Percentiles rank a stretch among this genome's conserved stretches.
These are phyloP conservation scores for Crithidia expoeki DNA, from an alignment of 208 protist genomes.

Conservation along the genomic window DNA sequence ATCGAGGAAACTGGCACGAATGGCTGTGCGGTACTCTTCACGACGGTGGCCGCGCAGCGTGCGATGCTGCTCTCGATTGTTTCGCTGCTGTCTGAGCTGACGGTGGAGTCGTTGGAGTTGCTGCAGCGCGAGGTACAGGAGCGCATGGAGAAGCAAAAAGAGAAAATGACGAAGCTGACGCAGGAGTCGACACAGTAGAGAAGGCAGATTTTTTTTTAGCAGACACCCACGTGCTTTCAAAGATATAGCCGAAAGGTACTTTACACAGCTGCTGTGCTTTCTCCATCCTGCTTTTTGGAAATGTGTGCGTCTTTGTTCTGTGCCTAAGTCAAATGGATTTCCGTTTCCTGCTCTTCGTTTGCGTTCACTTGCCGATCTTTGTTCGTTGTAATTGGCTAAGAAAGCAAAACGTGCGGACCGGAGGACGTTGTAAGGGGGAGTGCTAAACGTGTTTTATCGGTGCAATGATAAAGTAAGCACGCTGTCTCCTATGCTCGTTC, in stretches of 20 bases:
- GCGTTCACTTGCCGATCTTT: too few relatives aligned
- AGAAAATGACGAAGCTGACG: constrained; percentile 27
- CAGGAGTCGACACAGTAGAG: constrained; percentile 18
- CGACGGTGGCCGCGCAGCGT: constrained; percentile 65
- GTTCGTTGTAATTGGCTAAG: too few relatives aligned
- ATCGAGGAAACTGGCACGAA: constrained; percentile 36
- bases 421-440: too few relatives aligned
- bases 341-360: too few relatives aligned
- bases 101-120: constrained; percentile 75
- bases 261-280: not conserved
- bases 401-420: too few relatives aligned
- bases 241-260: constrained; percentile 2
- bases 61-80: constrained; percentile 85
- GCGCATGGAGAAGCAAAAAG: constrained; percentile 52
- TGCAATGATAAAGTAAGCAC: too few relatives aligned
- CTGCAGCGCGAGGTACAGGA: constrained; percentile 77
- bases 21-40: constrained; percentile 40
- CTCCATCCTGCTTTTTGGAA: too few relatives aligned
- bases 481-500: too few relatives aligned
- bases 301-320: too few relatives aligned
- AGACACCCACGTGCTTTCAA: not conserved
- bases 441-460: too few relatives aligned
- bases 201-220: not conserved
- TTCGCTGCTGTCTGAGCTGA: constrained; percentile 84
- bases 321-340: too few relatives aligned